A percentile compares a stretch with the other conserved stretches of the same genome.
phyloP scores from a whole-genome alignment of 345 rosid genomes.

The Rhodomyrtus tomentosa region DNA sequence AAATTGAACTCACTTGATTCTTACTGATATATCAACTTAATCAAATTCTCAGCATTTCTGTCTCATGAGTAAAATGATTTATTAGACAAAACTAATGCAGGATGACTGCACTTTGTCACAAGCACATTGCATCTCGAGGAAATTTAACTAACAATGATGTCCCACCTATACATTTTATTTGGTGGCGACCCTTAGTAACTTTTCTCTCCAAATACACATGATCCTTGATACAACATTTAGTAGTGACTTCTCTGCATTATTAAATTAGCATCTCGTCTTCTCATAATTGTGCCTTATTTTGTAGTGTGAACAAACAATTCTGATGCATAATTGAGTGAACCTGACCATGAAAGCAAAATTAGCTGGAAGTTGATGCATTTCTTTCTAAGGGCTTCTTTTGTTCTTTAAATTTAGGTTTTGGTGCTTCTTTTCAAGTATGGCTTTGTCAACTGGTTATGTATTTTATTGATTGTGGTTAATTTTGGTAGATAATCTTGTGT shows the following conservation, averaged over 20 bases:
- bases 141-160: background rate
- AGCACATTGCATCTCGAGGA: background rate
- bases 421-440: background rate
- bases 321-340: background rate
- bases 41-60: background rate
- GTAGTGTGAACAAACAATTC: background rate
- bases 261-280: background rate
- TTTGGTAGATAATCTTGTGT: background rate
- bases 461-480: background rate
- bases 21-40: background rate
- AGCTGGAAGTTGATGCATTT: background rate
- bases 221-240: background rate
- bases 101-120: background rate
- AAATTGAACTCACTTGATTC: background rate
- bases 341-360: background rate
- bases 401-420: background rate
- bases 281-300: background rate
- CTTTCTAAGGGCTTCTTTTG: background rate
- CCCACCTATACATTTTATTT: background rate
- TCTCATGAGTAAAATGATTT: background rate
- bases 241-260: background rate
- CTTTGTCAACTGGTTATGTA: background rate
- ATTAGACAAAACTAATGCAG: background rate
- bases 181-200: background rate
- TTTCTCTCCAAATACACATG: background rate